These are phyloP conservation scores for Oidiodendron maius DNA, from an alignment of 495 filamentous ascomycete genomes.

Conservation along the genomic window DNA sequence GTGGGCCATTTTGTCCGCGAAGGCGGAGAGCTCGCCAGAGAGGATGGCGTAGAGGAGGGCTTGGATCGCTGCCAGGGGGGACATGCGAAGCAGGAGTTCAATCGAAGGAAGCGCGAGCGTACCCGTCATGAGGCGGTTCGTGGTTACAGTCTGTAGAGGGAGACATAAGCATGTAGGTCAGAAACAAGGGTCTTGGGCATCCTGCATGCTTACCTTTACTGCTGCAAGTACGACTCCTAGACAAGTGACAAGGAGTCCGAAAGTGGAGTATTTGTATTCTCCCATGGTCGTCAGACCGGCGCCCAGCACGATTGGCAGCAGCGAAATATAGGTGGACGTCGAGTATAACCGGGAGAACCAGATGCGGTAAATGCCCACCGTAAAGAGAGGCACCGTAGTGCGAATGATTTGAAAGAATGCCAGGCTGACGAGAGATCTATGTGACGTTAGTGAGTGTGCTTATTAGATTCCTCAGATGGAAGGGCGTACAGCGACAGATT, in stretches of 20 bases:
- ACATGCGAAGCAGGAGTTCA: conserved; percentile 50
- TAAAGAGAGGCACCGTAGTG: conserved; percentile 48
- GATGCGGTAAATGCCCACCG: conserved; percentile 48
- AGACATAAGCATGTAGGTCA: no score
- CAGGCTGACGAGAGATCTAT: conserved; percentile 42
- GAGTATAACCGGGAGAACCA: conserved; percentile 41
- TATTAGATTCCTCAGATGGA: background rate
- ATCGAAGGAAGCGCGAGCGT: conserved; percentile 42
- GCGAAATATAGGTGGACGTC: conserved; percentile 44
- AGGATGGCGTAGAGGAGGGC: conserved; percentile 40
- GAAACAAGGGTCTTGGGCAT: no score
- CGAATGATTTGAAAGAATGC: conserved; percentile 57
- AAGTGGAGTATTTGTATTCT: conserved; percentile 49
- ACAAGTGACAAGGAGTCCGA: conserved; percentile 47
- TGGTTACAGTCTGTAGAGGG: conserved; percentile 46
- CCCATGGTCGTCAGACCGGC: conserved; percentile 49
- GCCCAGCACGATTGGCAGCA: conserved; percentile 51
- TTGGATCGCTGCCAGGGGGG: conserved; percentile 46
- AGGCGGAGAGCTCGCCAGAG: conserved; percentile 38
- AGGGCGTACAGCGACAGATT: conserved; percentile 42
- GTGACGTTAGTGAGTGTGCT: background rate
- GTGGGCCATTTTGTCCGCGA: no score
- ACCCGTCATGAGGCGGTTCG: conserved; percentile 51
- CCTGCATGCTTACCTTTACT: conserved; percentile 26
- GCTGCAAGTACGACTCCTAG: conserved; percentile 48